Evolutionary conservation across 2,329 filamentous ascomycete species (phyloP), one percentile per base, ranked within the genome.

Genomic region (Colletotrichum tofieldiae): DNA sequence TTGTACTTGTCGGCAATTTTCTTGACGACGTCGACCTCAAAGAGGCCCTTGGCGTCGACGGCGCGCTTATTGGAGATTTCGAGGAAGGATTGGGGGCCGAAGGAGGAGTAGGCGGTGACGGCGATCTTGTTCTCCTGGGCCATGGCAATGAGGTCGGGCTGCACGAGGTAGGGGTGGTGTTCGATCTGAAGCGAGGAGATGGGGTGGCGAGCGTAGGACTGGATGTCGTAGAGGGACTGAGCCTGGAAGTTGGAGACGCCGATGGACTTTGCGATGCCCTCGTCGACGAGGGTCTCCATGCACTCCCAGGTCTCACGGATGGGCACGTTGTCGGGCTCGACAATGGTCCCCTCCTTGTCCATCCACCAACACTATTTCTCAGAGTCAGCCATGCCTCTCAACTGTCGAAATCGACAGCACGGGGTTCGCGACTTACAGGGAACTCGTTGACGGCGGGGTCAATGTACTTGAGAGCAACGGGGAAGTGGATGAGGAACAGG

Each of bases 401-500:
- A 64, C 62, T 51, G 3, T 26, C 2, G 18, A 56, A 3, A n/a
- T 43, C 5, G 49, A 23, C 5, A 18, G 2, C 37, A 1, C 41
- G 6, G 14, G n/a, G 6, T 5, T 1, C 41, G n/a, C 55, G 9
- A 74, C 77, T 76, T 64, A 79, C 78, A 20, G 84, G 84, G 75
- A 78, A 85, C 56, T 79, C 77, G 65, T 84, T 77, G 75, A 82
- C 78, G 64, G 82, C 80, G 63, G 82, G 82, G 54, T 82, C 81
- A 65, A 86, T 83, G 78, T 84, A 85, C 77, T 85, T 78, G 49
- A 84, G 80, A 3, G 84, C 78, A 72, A 85, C 81, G 72, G 85
- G 85, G 79, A 86, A 94, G 81, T 93, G 91, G 78, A 94, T 93
- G 70, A 93, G 85, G 79, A 89, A 93, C 14, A 94, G 84, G 78